Evolutionary conservation across 306 rosid genomes (phyloP), one percentile per base, ranked within the genome.

Genomic region (Castanea mollissima): DNA sequence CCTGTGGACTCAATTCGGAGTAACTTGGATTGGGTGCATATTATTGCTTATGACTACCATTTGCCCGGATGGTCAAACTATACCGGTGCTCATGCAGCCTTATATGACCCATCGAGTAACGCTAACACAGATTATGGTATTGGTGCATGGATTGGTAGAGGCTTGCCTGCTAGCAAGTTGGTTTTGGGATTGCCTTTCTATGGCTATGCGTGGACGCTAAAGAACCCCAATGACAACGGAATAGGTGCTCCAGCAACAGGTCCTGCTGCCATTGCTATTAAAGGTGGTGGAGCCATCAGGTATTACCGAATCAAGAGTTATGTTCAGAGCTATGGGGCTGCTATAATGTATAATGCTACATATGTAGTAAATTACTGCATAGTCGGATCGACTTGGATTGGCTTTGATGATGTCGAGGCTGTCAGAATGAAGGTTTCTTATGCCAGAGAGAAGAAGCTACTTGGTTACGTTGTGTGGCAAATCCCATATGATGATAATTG

Each of bases 21-120:
- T 23, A 81, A 82, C 83, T 78, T 86, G 82, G 55, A 85, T 31
- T 85, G 88, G 88, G 11, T 89, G 4, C 76, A 89, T 55, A 78
- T 85, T 8, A 9, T 78, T 83, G 38, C 80, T 32, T 82, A 75
- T 69, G 85, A 76, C 67, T 81, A 64, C 32, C 15, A 83, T 35
- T 1, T 0, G 6, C 86, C 83, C 65, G 10, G 9, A 63, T 0
- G 14, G 79, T 32, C 34, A 2, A 74, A 80, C 2, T 44, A 63
- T 18, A 86, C 87, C 2, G 74, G 71, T 1, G 76, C 79, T 5
- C 31, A 27, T 13, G 78, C 87, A 29, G 85, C 87, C 65, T 57
- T 83, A 31, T 80, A 69, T 59, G 77, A 83, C 55, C 85, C 87
- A 74, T 67, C 85, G 4, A 64, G 83, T 16, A 0, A 57, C 1